Base-by-base conservation (phyloP, 2,329 filamentous ascomycete genomes). In the Penicillium paneum region DNA sequence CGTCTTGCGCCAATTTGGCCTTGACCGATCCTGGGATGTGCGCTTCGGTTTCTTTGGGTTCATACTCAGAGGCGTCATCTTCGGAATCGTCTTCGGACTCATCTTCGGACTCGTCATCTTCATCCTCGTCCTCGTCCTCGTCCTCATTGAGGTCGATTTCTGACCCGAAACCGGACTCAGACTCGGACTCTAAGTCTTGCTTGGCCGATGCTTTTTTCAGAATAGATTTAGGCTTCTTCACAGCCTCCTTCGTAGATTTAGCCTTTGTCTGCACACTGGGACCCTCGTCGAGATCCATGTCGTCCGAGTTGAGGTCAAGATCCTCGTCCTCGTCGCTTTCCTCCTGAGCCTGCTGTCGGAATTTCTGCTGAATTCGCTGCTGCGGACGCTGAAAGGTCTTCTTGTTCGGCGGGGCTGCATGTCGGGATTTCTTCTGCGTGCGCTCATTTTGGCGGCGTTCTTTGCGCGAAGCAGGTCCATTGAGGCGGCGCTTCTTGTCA, bases 1-100 rank as follows among this genome's bases (percentile, higher is more conserved):
- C 91, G 55, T 99, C 93, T 57, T 90, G 80, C 0, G 83, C 86
- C 5, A 97, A 76, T 62, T 83, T 84, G 3, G 86, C 81, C 66
- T 81, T 83, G n/a, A 85, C 76, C 0, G 63, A 64, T 55, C 66
- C 68, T 0, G 77, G 71, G 24, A 74, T 49, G 47, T 67, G 67
- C 3, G 39, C 49, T 11, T 46, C 50, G 3, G 50, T 53, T 10
- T 64, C 59, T 49, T 63, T 13, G 12, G 26, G 29, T 28, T 49
- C 36, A 8, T 51, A 56, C 2, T 61, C 55, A 28, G 21, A 43
- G 17, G 26, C 59, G 12, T 67, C 56, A 0, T 59, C 21, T 24
- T 24, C 21, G 3, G 21, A 3, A 3, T 67, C 65, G 21, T 68
- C 65, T 6, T 74, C 70, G 34, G 69, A 65, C 42, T 54, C 43